A percentile compares a stretch with the other conserved stretches of the same genome.
These are phyloP conservation scores for Calonectria hawksworthii DNA, from an alignment of 2,329 filamentous ascomycete species.

Conservation along the genomic window DNA sequence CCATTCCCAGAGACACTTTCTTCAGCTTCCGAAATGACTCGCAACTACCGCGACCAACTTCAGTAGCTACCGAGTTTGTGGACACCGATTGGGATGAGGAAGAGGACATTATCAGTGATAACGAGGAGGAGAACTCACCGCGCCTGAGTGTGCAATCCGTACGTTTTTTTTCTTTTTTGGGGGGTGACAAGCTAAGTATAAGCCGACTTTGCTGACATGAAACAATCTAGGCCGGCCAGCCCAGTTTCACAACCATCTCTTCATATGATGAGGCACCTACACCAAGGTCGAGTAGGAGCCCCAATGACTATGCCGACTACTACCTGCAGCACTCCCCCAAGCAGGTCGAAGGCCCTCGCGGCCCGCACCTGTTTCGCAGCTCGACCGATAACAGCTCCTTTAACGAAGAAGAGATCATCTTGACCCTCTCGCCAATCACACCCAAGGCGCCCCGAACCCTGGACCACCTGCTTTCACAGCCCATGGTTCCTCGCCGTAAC, in stretches of 20 bases:
- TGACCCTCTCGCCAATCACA: constrained; percentile 82
- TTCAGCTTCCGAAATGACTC: constrained; percentile 69
- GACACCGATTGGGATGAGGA: constrained; percentile 81
- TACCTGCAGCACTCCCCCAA: constrained; percentile 73
- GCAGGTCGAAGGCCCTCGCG: constrained; percentile 82
- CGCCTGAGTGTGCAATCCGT: constrained; percentile 80
- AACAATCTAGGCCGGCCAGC: constrained; percentile 71
- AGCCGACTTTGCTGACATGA: constrained; percentile 31
- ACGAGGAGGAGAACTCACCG: constrained; percentile 77
- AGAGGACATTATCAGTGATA: constrained; percentile 68
- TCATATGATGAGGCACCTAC: constrained; percentile 88
- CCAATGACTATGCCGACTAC: constrained; percentile 72
- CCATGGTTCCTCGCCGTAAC: constrained; percentile 51
- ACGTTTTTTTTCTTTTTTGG: constrained; percentile 52
- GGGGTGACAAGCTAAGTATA: not conserved
- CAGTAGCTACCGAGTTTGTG: constrained; percentile 82
- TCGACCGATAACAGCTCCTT: constrained; percentile 65
- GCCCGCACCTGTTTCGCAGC: constrained; percentile 87
- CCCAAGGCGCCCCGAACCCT: constrained; percentile 68
- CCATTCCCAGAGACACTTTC: constrained; percentile 68
- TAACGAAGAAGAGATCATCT: constrained; percentile 62
- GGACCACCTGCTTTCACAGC: constrained; percentile 44
- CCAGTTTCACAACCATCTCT: constrained; percentile 88
- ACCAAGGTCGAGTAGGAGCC: constrained; percentile 75
- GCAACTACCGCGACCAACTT: constrained; percentile 68